These are phyloP conservation scores for Amphicarpaea edgeworthii DNA, from an alignment of 306 rosid species.

Conservation along the genomic window DNA sequence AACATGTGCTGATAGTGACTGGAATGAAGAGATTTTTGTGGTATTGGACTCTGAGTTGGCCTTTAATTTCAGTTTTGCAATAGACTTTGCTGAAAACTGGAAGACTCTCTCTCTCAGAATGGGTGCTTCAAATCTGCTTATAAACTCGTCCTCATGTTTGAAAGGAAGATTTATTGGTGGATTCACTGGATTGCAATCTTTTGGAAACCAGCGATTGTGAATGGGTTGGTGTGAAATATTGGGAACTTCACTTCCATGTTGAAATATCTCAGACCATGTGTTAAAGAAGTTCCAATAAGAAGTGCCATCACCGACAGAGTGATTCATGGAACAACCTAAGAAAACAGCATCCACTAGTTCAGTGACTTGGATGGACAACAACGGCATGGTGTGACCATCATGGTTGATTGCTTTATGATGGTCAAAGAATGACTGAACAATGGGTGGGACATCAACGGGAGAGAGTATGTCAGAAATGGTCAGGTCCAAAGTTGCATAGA, in stretches of 20 bases:
- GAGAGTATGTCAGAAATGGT: too few species aligned
- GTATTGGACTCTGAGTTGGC: not conserved
- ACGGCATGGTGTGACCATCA: conserved; percentile 21
- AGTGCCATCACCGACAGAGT: not conserved
- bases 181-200: not conserved
- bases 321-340: conserved; percentile 14
- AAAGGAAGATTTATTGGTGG: conserved; percentile 4
- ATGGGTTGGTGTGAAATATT: not conserved
- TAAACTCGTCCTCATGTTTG: conserved; percentile 15
- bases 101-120: conserved; percentile 6
- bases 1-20: conserved; percentile 20
- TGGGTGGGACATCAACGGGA: not conserved
- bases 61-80: conserved; percentile 6
- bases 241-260: not conserved
- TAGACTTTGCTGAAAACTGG: conserved; percentile 10
- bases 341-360: conserved; percentile 8
- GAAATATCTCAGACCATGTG: conserved; percentile 4
- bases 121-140: conserved; percentile 2
- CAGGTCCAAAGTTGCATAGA: too few species aligned
- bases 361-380: conserved; percentile 19
- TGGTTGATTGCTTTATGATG: not conserved
- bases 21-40: conserved; percentile 9
- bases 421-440: conserved; percentile 3
- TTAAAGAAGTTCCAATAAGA: conserved; percentile 26
- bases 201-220: not conserved